Evolutionary conservation across 352 stramenopile genomes (phyloP).

Genomic region (Globisporangium nunn): DNA sequence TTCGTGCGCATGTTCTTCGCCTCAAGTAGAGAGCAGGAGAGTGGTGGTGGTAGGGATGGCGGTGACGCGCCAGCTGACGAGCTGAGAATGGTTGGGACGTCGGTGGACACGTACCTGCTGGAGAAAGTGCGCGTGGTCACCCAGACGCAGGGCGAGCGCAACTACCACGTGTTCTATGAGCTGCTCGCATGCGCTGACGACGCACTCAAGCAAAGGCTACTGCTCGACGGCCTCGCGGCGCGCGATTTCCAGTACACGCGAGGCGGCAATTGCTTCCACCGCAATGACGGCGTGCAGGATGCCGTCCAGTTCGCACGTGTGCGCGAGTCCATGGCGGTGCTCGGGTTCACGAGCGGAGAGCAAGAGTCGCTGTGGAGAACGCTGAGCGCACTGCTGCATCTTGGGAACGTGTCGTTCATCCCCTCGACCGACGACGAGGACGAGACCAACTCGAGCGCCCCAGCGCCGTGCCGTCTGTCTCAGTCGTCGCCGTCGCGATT

Average conservation of each 20-base stretch:
- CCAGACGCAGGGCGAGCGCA: conserved; percentile 62
- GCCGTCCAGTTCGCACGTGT: conserved; percentile 54
- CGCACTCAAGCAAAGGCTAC: conserved; percentile 31
- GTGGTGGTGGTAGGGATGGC: not conserved
- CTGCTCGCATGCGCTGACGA: conserved; percentile 49
- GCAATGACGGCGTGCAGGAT: conserved; percentile 64
- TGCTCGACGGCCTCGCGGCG: conserved; percentile 26
- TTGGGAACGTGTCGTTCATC: conserved; percentile 77
- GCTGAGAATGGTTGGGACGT: conserved; percentile 61
- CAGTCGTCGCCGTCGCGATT: conserved; percentile 25
- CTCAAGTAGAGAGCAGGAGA: conserved; percentile 12
- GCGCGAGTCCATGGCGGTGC: conserved; percentile 56
- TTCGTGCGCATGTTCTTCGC: conserved; percentile 87
- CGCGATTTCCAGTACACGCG: conserved; percentile 65
- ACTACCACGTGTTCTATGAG: conserved; percentile 84
- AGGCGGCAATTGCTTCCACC: conserved; percentile 52
- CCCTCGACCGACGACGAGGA: conserved; percentile 48
- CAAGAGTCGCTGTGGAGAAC: conserved; percentile 62
- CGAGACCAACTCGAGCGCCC: conserved; percentile 27
- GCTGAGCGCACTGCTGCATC: conserved; percentile 65
- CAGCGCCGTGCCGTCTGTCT: conserved; percentile 31
- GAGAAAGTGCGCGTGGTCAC: conserved; percentile 90
- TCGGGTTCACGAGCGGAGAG: conserved; percentile 62
- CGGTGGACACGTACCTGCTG: conserved; percentile 87
- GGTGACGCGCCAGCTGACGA: conserved; percentile 5